Conservation (phyloP, 345 rosid species). For the Murraya koenigii region DNA sequence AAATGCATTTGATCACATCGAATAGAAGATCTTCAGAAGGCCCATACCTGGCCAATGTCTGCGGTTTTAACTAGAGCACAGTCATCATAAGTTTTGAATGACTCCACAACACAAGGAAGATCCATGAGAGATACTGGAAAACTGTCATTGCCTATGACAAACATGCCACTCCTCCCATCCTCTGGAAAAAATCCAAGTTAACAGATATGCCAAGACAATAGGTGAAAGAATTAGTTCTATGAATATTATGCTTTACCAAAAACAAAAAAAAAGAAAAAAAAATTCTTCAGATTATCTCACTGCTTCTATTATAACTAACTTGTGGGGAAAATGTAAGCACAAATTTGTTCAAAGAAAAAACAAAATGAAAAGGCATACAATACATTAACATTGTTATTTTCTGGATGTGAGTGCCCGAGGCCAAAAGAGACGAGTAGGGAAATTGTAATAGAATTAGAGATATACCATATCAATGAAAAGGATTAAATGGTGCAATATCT, state of each 20-base stretch:
- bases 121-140: slow-evolving; percentile 84
- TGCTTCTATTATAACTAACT: neutral
- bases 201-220: neutral
- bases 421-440: neutral
- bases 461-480: neutral
- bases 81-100: slow-evolving; percentile 90
- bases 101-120: slow-evolving; percentile 91
- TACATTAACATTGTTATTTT: neutral
- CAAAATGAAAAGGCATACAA: neutral
- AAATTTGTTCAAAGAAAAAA: neutral
- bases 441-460: neutral
- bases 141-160: slow-evolving; percentile 64
- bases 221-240: neutral
- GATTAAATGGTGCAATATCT: neutral
- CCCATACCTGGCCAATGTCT: slow-evolving; percentile 86
- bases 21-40: neutral
- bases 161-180: slow-evolving; percentile 86
- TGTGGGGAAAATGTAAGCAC: neutral
- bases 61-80: slow-evolving; percentile 84
- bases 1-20: neutral
- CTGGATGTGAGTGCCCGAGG: neutral
- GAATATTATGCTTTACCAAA: neutral
- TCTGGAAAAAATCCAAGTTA: slow-evolving; percentile 39
- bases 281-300: too few relatives aligned
- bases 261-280: too few relatives aligned